These are phyloP conservation scores for Durotheca rogersii DNA, from an alignment of 495 filamentous ascomycete genomes.

Conservation along the genomic window DNA sequence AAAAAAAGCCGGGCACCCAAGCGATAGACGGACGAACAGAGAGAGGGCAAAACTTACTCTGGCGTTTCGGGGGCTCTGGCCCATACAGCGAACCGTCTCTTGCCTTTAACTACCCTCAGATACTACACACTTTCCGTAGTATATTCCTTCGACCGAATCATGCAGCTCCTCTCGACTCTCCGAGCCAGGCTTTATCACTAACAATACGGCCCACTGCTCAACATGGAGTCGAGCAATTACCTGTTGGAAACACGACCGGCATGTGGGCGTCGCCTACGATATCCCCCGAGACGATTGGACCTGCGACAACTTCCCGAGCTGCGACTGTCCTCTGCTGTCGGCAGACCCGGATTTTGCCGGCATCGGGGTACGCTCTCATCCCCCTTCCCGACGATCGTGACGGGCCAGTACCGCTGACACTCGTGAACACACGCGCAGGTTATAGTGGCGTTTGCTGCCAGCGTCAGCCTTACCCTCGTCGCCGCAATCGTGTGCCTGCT, in stretches of 20 bases:
- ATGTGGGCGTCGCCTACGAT: constrained; percentile 25
- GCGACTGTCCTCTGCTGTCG: constrained; percentile 2
- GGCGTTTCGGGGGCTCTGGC: too few species aligned
- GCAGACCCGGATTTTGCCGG: constrained; percentile 31
- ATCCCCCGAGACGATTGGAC: not conserved
- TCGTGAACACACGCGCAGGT: constrained; percentile 6
- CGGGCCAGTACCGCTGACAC: not conserved
- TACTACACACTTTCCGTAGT: too few species aligned
- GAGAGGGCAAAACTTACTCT: too few species aligned
- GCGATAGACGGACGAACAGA: too few species aligned
- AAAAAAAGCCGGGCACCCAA: too few species aligned
- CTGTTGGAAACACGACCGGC: not conserved
- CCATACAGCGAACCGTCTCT: too few species aligned
- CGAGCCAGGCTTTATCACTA: too few species aligned
- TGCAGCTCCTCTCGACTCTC: too few species aligned
- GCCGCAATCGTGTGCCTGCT: not conserved
- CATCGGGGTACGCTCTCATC: constrained; percentile 17
- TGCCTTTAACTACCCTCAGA: too few species aligned
- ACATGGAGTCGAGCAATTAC: not conserved
- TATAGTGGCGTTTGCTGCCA: constrained; percentile 16
- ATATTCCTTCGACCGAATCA: too few species aligned
- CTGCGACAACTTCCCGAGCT: not conserved
- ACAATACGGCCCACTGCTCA: too few species aligned
- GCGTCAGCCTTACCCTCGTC: constrained; percentile 4
- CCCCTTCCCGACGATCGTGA: not conserved